Conservation (phyloP, 768 basidiomycete species). For the Lentinus tigrinus region DNA sequence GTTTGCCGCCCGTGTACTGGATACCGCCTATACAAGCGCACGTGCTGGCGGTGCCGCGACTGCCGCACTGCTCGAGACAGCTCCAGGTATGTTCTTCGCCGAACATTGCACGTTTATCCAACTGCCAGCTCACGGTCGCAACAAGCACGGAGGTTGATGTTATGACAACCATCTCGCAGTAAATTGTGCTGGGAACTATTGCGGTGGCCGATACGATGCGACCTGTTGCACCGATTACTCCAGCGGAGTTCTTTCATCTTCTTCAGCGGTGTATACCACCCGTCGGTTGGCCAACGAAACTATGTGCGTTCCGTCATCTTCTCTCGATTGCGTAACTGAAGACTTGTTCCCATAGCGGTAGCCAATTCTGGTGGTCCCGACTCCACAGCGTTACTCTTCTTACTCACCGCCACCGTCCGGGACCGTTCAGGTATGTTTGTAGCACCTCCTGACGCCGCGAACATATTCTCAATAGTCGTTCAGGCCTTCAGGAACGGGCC, state of each 20-base stretch:
- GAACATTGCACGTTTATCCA: neutral
- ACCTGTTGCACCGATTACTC: constrained; percentile 36
- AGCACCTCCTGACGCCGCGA: neutral
- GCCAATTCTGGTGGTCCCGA: constrained; percentile 84
- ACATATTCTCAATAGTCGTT: too few relatives aligned
- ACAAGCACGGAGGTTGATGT: neutral
- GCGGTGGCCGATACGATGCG: constrained; percentile 3
- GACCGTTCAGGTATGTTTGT: neutral
- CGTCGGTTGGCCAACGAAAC: constrained; percentile 44
- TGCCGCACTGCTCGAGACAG: neutral
- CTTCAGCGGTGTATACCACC: constrained; percentile 49
- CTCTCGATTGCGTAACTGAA: neutral
- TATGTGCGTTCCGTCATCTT: constrained; percentile 37
- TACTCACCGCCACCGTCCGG: constrained; percentile 49
- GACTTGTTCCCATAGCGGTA: constrained; percentile 46
- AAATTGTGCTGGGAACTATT: neutral
- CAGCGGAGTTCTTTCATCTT: constrained; percentile 47
- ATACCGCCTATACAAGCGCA: neutral
- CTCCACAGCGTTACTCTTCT: constrained; percentile 74
- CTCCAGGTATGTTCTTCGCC: neutral
- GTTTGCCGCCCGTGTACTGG: neutral
- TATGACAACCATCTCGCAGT: neutral
- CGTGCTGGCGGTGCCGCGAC: neutral
- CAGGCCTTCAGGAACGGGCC: too few relatives aligned
- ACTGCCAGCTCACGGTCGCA: neutral